Evolutionary conservation across 176 grass and related monocot species (phyloP).

Genomic region (Eragrostis nindensis): DNA sequence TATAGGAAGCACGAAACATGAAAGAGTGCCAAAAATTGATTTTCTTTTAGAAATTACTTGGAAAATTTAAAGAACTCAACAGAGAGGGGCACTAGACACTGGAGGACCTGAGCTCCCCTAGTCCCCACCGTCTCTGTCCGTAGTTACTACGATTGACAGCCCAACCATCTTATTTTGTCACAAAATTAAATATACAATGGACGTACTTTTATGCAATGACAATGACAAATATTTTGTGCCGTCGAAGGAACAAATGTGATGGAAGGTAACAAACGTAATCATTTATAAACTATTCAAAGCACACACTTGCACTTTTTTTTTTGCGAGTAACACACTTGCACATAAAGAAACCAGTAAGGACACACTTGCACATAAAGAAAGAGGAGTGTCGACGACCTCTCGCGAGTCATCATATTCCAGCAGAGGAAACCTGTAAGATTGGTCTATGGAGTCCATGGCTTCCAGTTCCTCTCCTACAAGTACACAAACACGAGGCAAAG

Average conservation of each 20-base stretch:
- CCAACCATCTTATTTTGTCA: not conserved
- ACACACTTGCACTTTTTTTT: too few species aligned
- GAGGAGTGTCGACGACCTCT: conserved; percentile 15
- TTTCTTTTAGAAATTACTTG: not conserved
- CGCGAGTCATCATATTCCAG: not conserved
- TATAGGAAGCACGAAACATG: not conserved
- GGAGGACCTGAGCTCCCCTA: not conserved
- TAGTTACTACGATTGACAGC: not conserved
- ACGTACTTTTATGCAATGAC: too few species aligned
- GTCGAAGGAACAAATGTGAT: not conserved
- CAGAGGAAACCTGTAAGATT: conserved; percentile 8
- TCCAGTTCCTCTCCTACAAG: not conserved
- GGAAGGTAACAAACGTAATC: not conserved
- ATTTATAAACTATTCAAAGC: not conserved
- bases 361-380: not conserved
- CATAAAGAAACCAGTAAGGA: too few species aligned
- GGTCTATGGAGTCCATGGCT: conserved; percentile 6
- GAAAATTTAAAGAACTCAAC: not conserved
- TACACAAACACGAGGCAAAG: not conserved
- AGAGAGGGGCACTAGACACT: not conserved
- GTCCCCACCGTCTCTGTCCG: not conserved
- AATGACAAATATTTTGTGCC: too few species aligned
- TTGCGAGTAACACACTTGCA: too few species aligned
- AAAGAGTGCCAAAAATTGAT: not conserved
- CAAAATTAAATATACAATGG: not conserved